phyloP scores from a whole-genome alignment of 2,329 filamentous ascomycete genomes.

The Pyrenochaeta sp. region DNA sequence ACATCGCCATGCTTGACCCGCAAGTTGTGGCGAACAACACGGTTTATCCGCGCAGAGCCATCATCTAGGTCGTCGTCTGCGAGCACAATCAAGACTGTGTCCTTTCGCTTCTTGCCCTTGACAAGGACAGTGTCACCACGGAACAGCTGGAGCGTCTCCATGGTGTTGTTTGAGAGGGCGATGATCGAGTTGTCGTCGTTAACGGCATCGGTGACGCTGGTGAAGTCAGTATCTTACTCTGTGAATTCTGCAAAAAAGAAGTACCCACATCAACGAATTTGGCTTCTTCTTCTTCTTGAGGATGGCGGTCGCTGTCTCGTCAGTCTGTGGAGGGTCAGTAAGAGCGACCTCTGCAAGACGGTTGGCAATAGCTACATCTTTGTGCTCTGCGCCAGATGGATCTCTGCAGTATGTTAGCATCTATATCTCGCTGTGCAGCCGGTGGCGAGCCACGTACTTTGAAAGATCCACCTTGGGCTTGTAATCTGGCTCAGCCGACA shows the following conservation, averaged over 20 bases:
- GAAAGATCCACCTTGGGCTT: conserved; percentile 60
- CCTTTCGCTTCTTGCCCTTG: conserved; percentile 99
- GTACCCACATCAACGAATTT: conserved; percentile 91
- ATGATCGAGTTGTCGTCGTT: conserved; percentile 99
- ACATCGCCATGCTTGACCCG: conserved; percentile 98
- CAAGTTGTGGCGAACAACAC: conserved; percentile 97
- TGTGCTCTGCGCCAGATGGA: conserved; percentile 86
- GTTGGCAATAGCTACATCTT: conserved; percentile 66
- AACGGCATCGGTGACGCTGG: conserved; percentile 93
- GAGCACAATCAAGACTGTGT: conserved; percentile 96
- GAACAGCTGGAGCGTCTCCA: conserved; percentile 98
- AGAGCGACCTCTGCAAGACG: conserved; percentile 16
- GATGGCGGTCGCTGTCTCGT: conserved; percentile 94
- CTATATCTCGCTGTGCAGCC: conserved; percentile 12
- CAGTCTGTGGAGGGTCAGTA: conserved; percentile 67
- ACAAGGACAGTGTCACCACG: conserved; percentile 97
- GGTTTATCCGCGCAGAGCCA: conserved; percentile 95
- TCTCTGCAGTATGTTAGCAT: conserved; percentile 70
- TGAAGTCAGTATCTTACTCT: conserved; percentile 38
- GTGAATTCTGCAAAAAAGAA: neutral
- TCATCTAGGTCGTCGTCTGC: conserved; percentile 98
- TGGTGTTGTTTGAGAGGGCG: conserved; percentile 96
- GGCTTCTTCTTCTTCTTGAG: conserved; percentile 99
- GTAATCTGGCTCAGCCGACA: conserved; percentile 62
- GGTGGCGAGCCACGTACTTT: conserved; percentile 48